phyloP scores from a whole-genome alignment of 1,284 basidiomycete species.

The Melampsora larici-populina region DNA sequence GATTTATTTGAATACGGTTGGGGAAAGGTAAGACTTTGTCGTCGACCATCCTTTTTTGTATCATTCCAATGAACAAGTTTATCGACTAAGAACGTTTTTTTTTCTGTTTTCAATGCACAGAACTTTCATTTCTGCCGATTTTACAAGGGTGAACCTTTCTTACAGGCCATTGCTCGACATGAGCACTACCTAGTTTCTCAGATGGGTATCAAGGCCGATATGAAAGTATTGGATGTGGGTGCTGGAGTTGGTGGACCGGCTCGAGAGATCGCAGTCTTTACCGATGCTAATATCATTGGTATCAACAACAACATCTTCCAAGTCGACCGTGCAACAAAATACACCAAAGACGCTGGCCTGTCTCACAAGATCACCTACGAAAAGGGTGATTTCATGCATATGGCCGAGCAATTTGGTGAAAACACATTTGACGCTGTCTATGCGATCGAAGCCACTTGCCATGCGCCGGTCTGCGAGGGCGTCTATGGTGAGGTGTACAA shows the following conservation, averaged over 20 bases:
- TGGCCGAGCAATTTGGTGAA: slow-evolving; percentile 36
- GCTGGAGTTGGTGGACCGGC: slow-evolving; percentile 98
- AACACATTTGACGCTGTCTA: slow-evolving; percentile 43
- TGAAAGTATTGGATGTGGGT: slow-evolving; percentile 95
- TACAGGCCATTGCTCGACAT: slow-evolving; percentile 78
- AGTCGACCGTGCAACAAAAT: slow-evolving; percentile 75
- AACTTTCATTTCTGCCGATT: slow-evolving; percentile 99
- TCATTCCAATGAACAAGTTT: slow-evolving; percentile 58
- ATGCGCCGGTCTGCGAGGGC: slow-evolving; percentile 38
- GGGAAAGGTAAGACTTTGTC: slow-evolving; percentile 30
- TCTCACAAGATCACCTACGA: slow-evolving; percentile 74
- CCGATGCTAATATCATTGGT: slow-evolving; percentile 82
- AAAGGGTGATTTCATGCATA: slow-evolving; percentile 55
- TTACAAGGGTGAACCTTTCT: slow-evolving; percentile 74
- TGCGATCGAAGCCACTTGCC: slow-evolving; percentile 43
- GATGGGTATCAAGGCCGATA: slow-evolving; percentile 77
- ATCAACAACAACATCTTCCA: slow-evolving; percentile 98
- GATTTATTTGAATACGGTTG: slow-evolving; percentile 90
- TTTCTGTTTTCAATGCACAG: slow-evolving; percentile 56
- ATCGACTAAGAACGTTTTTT: not conserved
- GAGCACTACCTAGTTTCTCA: slow-evolving; percentile 93
- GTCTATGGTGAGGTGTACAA: slow-evolving; percentile 40
- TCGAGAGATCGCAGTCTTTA: slow-evolving; percentile 87
- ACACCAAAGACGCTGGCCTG: slow-evolving; percentile 75
- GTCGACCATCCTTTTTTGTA: not conserved